Percentiles rank a stretch among this genome's conserved stretches.
These are phyloP conservation scores for Sutorius australiensis DNA, from an alignment of 768 basidiomycete species.

Conservation along the genomic window DNA sequence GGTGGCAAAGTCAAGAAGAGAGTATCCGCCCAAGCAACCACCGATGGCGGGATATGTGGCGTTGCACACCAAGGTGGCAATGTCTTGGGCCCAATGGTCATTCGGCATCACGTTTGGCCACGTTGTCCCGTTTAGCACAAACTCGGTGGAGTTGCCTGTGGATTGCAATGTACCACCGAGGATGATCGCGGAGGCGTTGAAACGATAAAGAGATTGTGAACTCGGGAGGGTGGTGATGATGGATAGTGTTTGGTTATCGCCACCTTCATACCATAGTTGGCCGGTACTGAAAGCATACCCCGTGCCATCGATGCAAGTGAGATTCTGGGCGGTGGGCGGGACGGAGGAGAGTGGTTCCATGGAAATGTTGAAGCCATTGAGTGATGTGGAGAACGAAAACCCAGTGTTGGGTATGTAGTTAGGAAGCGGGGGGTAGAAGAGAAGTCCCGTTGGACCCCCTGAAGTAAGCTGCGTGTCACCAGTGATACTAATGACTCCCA, in stretches of 20 bases:
- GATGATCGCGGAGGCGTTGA: neutral
- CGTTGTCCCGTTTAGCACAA: neutral
- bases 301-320: neutral
- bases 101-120: neutral
- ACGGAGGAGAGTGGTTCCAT: neutral
- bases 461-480: neutral
- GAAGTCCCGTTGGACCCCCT: neutral
- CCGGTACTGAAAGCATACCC: neutral
- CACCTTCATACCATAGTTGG: neutral
- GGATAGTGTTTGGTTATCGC: neutral
- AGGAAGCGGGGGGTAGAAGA: neutral
- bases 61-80: neutral
- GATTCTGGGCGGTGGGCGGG: conserved; percentile 1
- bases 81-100: neutral
- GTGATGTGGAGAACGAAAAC: neutral
- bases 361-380: conserved; percentile 4
- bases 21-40: neutral
- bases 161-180: neutral
- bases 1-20: neutral
- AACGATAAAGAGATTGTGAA: too few species aligned
- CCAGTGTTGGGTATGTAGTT: neutral
- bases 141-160: neutral
- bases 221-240: too few species aligned
- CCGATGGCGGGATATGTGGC: neutral
- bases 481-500: neutral